These are phyloP conservation scores for Phaeodactylum tricornutum DNA, from an alignment of 108 stramenopile species.

Conservation along the genomic window DNA sequence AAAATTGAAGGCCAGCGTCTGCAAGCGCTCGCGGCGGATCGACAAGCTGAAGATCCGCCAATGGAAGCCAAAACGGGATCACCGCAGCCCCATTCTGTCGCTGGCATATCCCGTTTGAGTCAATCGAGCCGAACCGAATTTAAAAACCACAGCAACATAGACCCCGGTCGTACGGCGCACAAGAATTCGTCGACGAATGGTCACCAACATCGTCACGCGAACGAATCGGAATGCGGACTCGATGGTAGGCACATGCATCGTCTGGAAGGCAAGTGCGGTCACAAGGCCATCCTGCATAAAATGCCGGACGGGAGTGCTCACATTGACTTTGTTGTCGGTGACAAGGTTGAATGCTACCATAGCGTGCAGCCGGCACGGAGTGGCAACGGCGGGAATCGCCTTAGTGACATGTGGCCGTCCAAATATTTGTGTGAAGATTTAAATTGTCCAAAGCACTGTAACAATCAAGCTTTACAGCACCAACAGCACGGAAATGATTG, in stretches of 20 bases:
- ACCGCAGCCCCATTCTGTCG: no score
- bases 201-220: not conserved
- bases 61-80: not conserved
- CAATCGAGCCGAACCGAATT: no score
- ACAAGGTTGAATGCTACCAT: conserved; percentile 51
- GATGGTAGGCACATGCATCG: conserved; percentile 39
- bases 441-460: conserved; percentile 6
- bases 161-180: no score
- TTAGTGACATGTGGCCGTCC: conserved; percentile 29
- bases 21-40: not conserved
- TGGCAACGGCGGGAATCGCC: conserved; percentile 9
- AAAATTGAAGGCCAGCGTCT: conserved; percentile 27
- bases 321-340: conserved; percentile 60
- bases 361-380: conserved; percentile 18
- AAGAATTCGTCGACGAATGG: no score
- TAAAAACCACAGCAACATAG: no score
- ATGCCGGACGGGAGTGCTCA: conserved; percentile 38
- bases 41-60: not conserved
- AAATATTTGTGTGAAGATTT: conserved; percentile 35
- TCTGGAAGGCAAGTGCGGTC: conserved; percentile 48
- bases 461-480: conserved; percentile 3
- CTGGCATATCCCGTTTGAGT: no score
- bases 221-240: no score
- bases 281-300: conserved; percentile 51
- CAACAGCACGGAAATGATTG: not conserved